phyloP scores from a whole-genome alignment of 2,329 filamentous ascomycete genomes.

The Thielaviopsis populi region DNA sequence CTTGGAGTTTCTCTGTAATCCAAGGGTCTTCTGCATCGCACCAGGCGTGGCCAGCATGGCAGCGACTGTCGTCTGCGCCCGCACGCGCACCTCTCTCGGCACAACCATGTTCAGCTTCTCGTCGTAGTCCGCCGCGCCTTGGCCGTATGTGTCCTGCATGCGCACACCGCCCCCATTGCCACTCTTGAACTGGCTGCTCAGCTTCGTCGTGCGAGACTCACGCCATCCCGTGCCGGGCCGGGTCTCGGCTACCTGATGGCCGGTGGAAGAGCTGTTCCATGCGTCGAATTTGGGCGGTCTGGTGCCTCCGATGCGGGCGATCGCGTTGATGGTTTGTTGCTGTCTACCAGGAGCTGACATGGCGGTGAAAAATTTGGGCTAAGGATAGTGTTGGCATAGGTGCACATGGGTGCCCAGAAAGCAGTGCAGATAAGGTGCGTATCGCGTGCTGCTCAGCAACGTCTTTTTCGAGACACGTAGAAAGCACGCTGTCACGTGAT shows the following conservation, averaged over 20 bases:
- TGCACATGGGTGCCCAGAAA: not conserved
- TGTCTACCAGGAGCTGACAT: conserved; percentile 5
- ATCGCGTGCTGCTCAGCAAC: too few species aligned
- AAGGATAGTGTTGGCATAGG: not conserved
- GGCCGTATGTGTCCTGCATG: conserved; percentile 50
- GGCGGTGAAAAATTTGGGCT: not conserved
- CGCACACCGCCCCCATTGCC: conserved; percentile 43
- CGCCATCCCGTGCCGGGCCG: conserved; percentile 53
- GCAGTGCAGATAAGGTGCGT: not conserved
- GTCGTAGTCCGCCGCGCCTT: conserved; percentile 43
- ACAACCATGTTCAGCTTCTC: conserved; percentile 30
- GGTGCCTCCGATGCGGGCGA: conserved; percentile 28
- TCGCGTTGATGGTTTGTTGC: conserved; percentile 11
- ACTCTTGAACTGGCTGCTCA: conserved; percentile 51
- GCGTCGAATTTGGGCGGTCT: conserved; percentile 41
- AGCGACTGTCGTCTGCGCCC: conserved; percentile 31
- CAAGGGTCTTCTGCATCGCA: conserved; percentile 10
- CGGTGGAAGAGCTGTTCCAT: conserved; percentile 60
- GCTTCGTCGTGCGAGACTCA: conserved; percentile 50
- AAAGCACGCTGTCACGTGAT: too few species aligned
- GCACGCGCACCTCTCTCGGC: conserved; percentile 28
- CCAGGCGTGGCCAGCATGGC: conserved; percentile 34
- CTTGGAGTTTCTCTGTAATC: too few species aligned
- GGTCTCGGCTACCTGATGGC: conserved; percentile 65
- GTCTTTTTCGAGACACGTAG: too few species aligned